Conservation (phyloP, 1,139 yeast species). For the Suhomyces choctaworum region DNA sequence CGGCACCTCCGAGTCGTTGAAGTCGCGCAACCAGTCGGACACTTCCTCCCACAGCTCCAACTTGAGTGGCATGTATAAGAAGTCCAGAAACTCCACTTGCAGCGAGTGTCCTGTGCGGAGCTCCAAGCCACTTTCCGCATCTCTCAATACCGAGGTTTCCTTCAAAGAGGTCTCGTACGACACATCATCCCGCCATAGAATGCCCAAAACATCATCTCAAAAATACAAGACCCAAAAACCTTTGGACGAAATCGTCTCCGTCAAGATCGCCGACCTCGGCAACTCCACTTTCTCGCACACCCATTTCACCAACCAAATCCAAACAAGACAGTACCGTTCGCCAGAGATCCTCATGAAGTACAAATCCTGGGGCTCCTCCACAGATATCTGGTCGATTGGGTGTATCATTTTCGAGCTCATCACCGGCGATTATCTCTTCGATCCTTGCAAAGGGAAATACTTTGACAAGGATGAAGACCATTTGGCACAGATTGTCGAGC, state of each 20-base stretch:
- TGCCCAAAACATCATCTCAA: conserved; percentile 5
- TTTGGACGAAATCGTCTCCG: conserved; percentile 15
- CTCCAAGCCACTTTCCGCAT: conserved; percentile 32
- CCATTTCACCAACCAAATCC: conserved; percentile 82
- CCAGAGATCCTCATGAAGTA: conserved; percentile 74
- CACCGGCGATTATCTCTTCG: conserved; percentile 84
- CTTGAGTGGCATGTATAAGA: conserved; percentile 20
- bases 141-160: conserved; percentile 23
- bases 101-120: conserved; percentile 30
- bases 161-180: conserved; percentile 21
- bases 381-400: conserved; percentile 84
- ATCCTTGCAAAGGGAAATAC: conserved; percentile 65
- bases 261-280: conserved; percentile 81
- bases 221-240: conserved; percentile 2
- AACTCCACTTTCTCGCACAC: conserved; percentile 75
- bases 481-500: conserved; percentile 74
- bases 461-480: conserved; percentile 83
- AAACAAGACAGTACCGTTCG: conserved; percentile 81
- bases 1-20: conserved; percentile 9
- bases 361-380: conserved; percentile 76
- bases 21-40: conserved; percentile 8
- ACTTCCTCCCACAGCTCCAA: conserved; percentile 10
- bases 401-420: conserved; percentile 78
- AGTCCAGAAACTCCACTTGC: conserved; percentile 25
- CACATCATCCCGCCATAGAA: conserved; percentile 2